Evolutionary conservation across 129 eudicot species (phyloP).

Genomic region (Ambrosia artemisiifolia): DNA sequence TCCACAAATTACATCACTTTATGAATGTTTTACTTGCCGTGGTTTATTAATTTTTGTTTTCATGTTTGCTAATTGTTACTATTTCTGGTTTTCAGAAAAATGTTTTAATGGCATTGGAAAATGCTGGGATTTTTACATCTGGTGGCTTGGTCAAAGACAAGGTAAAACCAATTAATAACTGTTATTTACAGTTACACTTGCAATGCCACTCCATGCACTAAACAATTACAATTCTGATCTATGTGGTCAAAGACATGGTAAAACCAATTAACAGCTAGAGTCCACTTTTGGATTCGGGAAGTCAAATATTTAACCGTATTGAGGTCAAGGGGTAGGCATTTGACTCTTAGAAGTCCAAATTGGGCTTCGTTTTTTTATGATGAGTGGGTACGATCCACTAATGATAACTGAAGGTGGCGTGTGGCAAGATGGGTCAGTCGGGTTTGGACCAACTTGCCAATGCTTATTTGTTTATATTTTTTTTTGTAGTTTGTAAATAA

Average conservation of each 20-base stretch:
- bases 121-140: constrained; percentile 87
- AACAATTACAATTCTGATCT: not conserved
- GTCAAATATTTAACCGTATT: not conserved
- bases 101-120: constrained; percentile 72
- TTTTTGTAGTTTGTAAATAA: not conserved
- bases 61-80: constrained; percentile 7
- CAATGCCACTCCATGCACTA: not conserved
- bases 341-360: not conserved
- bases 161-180: constrained; percentile 40
- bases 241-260: constrained; percentile 77
- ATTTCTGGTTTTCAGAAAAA: constrained; percentile 56
- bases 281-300: not conserved
- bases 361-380: not conserved
- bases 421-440: not conserved
- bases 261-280: not conserved
- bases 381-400: not conserved
- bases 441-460: not conserved
- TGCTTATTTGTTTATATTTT: not conserved
- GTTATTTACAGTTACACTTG: constrained; percentile 2
- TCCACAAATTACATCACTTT: not conserved
- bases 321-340: constrained; percentile 11
- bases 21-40: not conserved
- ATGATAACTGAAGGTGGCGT: not conserved
- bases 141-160: constrained; percentile 92
- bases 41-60: not conserved